These are phyloP conservation scores for Curvularia spicifera DNA, from an alignment of 2,329 filamentous ascomycete genomes.

Conservation along the genomic window DNA sequence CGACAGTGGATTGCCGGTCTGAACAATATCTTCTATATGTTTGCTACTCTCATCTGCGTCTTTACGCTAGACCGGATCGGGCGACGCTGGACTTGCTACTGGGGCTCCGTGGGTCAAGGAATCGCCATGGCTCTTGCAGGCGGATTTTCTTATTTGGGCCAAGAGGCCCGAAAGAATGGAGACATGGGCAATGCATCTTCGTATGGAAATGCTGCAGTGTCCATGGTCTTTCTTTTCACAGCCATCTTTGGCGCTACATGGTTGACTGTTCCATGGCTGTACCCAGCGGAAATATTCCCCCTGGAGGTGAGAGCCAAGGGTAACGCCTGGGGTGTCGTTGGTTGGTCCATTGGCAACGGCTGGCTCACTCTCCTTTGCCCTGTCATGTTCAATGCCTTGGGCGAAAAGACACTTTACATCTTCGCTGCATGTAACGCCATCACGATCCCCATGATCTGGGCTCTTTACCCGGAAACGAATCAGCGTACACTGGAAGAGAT, in stretches of 20 bases:
- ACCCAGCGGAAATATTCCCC: slow-evolving; percentile 76
- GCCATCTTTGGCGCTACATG: slow-evolving; percentile 69
- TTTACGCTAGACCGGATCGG: slow-evolving; percentile 74
- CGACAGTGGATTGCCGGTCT: slow-evolving; percentile 52
- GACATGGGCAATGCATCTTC: slow-evolving; percentile 56
- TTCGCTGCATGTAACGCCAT: slow-evolving; percentile 72
- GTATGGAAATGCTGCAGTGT: slow-evolving; percentile 69
- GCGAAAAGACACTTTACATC: slow-evolving; percentile 75
- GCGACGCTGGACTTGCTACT: slow-evolving; percentile 71
- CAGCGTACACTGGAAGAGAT: slow-evolving; percentile 78
- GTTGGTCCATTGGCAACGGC: slow-evolving; percentile 78
- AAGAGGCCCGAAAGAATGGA: slow-evolving; percentile 56
- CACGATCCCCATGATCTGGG: slow-evolving; percentile 73
- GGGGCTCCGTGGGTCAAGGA: slow-evolving; percentile 69
- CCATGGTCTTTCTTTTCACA: slow-evolving; percentile 74
- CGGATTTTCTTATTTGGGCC: slow-evolving; percentile 64
- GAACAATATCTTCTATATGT: slow-evolving; percentile 64
- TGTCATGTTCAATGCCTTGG: slow-evolving; percentile 62
- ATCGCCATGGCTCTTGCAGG: slow-evolving; percentile 72
- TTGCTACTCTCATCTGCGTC: slow-evolving; percentile 71
- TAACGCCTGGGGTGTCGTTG: slow-evolving; percentile 77
- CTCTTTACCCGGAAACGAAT: slow-evolving; percentile 75
- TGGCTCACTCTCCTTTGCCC: slow-evolving; percentile 60
- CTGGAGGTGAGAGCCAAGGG: slow-evolving; percentile 73
- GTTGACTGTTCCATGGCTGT: slow-evolving; percentile 64